Base-by-base conservation (phyloP, 1,284 basidiomycete genomes). In the Phylloboletellus chloephorus region DNA sequence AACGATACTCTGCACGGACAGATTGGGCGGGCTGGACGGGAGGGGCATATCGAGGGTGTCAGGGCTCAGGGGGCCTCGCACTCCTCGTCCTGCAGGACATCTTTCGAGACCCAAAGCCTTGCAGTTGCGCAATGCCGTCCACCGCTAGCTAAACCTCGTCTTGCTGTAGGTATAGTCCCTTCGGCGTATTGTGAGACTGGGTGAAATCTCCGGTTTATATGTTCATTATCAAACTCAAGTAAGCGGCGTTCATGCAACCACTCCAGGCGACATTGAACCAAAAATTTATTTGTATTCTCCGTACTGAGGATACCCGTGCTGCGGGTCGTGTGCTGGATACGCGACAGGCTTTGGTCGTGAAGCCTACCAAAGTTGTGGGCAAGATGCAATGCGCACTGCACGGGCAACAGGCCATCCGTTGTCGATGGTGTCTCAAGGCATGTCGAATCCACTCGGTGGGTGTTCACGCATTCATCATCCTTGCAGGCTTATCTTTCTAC, bases 121-220 rank as follows among this genome's bases (percentile, higher is more conserved):
- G 22, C 20, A 17, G 3, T 36, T 21, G 6, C 5, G 10, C 20
- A 17, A 13, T 10, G 24, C 17, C 29, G 15, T 13, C 10, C 24
- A 29, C 28, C 28, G 7, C 26, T 30, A 8, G 16, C 32, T 15
- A 21, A 17, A 19, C 22, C 40, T 36, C 31, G 39, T 47, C 31
- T 34, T 15, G 17, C n/a, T 9, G 42, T 49, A 37, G 39, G 39
- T 39, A 41, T 19, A 23, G 29, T 47, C 39, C 13, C 36, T 9
- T 30, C 22, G 12, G 12, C 38, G 6, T 37, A 21, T 30, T 29
- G 38, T 22, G 31, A 28, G 33, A 23, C 29, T 13, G 32, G 30
- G 29, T n/a, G 16, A 26, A 23, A 39, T 57, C 23, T 42, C 52
- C 52, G 44, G 12, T 56, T 54, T 51, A 49, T 52, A 39, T n/a